These are phyloP conservation scores for Pholiota microspora DNA, from an alignment of 768 basidiomycete genomes.

Conservation along the genomic window DNA sequence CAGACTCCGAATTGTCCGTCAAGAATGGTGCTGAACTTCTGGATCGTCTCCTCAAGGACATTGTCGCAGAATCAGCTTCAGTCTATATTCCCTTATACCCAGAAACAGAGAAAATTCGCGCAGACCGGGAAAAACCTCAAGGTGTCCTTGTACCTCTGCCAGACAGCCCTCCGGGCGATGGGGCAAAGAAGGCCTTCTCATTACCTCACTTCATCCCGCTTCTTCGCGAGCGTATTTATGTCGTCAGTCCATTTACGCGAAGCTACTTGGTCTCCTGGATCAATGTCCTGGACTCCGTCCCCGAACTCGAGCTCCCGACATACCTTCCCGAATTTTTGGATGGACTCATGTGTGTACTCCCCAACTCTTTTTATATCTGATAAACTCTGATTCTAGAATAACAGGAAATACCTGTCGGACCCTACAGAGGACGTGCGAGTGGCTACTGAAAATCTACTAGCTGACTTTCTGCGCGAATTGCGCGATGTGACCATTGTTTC, in stretches of 20 bases:
- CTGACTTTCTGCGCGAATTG: slow-evolving; percentile 89
- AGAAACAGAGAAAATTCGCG: slow-evolving; percentile 70
- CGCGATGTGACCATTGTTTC: slow-evolving; percentile 79
- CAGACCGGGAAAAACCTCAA: slow-evolving; percentile 50
- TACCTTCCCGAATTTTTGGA: slow-evolving; percentile 95
- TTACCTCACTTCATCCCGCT: slow-evolving; percentile 93
- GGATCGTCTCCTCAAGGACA: slow-evolving; percentile 96
- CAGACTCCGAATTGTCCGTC: slow-evolving; percentile 93
- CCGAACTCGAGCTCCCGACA: slow-evolving; percentile 92
- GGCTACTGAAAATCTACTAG: slow-evolving; percentile 85
- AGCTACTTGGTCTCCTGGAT: slow-evolving; percentile 99
- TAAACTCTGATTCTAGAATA: slow-evolving; percentile 1
- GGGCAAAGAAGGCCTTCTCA: slow-evolving; percentile 81
- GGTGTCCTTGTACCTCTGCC: slow-evolving; percentile 68
- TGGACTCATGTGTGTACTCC: slow-evolving; percentile 75
- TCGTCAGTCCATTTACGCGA: slow-evolving; percentile 92
- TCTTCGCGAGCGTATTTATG: slow-evolving; percentile 89
- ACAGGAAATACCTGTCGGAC: slow-evolving; percentile 92
- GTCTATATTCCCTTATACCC: slow-evolving; percentile 89
- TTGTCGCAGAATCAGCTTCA: slow-evolving; percentile 94
- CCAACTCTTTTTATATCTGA: slow-evolving; percentile 5
- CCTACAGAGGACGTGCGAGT: slow-evolving; percentile 91
- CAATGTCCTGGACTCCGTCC: slow-evolving; percentile 91
- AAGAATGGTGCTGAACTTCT: slow-evolving; percentile 98
- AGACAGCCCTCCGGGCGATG: slow-evolving; percentile 44